Base-by-base conservation (phyloP, 257 asterid genomes). In the Solanum piurae region DNA sequence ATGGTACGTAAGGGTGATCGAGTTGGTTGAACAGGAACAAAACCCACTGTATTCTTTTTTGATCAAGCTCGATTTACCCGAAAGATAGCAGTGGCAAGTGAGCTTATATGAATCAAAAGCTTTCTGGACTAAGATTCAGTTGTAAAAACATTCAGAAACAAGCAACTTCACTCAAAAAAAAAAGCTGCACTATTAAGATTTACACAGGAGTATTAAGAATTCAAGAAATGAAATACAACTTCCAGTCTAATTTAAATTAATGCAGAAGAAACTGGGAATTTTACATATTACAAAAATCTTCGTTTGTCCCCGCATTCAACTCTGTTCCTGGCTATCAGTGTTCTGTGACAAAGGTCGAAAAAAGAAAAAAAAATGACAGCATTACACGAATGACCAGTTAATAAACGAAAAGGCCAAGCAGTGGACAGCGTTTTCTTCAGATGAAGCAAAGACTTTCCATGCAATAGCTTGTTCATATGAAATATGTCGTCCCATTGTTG, bases 401-500 rank as follows among this genome's bases (percentile, higher is more conserved):
- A 95, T 94, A 38, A 98, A 98, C 12, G 99, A 93, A 89, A 98
- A 94, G 66, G 99, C 99, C 16, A 98, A 91, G 89, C 99, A 98
- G 83, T 98, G 98, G 10, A 95, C 93, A 1, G 89, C 88, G 79
- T 80, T 93, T 42, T 95, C 98, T 38, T 96, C 98, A 1, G 91
- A 98, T 3, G 96, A 96, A 2, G 96, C 93, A 36, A 94, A 91
- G 20, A 98, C 99, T 93, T 98, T 96, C 99, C 99, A 98, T 31
- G 95, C 98, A 1, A 95, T 88, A 16, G 97, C 99, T 87, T 98
- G 98, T 84, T 98, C 99, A 40, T 91, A 98, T 0, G 99, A 94
- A 36, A 93, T 91, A n/a, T 94, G 98, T 7, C 99, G 98, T 6
- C 99, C 99, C 99, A 98, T 98, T 12, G 98, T 95, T 68, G 99